A percentile compares a stretch with the other conserved stretches of the same genome.
Conservation (phyloP, 495 filamentous ascomycete genomes). For the Platismatia glauca region DNA sequence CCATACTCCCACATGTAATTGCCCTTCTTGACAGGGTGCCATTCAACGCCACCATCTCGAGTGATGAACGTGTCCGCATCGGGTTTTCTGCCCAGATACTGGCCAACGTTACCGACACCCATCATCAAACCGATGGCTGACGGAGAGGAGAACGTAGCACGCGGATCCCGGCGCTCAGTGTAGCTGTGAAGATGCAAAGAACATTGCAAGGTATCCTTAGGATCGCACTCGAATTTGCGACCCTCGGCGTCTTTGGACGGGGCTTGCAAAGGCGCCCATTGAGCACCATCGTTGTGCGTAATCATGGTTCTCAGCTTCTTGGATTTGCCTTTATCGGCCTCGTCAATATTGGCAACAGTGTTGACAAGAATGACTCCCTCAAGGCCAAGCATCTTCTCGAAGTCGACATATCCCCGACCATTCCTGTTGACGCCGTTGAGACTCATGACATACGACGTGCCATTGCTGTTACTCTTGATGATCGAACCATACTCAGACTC, state of each 20-base stretch:
- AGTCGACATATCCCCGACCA: constrained; percentile 71
- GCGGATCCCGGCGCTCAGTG: constrained; percentile 70
- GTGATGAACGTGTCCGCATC: constrained; percentile 74
- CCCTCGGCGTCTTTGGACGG: constrained; percentile 59
- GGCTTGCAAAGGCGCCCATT: constrained; percentile 68
- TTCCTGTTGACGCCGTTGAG: constrained; percentile 70
- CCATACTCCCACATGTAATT: constrained; percentile 87
- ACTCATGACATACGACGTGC: constrained; percentile 84
- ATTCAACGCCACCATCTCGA: constrained; percentile 75
- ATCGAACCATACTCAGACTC: constrained; percentile 71
- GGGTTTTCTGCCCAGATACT: constrained; percentile 43
- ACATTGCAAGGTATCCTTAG: constrained; percentile 51
- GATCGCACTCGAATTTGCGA: constrained; percentile 59
- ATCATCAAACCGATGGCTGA: constrained; percentile 90
- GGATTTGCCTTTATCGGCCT: constrained; percentile 47
- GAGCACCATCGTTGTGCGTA: constrained; percentile 88
- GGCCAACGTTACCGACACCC: constrained; percentile 82
- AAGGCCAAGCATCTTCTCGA: constrained; percentile 86
- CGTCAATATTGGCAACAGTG: constrained; percentile 62
- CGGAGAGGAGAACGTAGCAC: constrained; percentile 76
- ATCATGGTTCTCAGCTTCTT: constrained; percentile 86
- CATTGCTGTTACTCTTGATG: constrained; percentile 96
- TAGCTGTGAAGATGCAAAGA: constrained; percentile 90
- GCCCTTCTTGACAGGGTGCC: constrained; percentile 77
- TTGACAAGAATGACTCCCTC: constrained; percentile 88